Conservation (phyloP, 352 stramenopile genomes). For the Globisporangium acanthophoron region DNA sequence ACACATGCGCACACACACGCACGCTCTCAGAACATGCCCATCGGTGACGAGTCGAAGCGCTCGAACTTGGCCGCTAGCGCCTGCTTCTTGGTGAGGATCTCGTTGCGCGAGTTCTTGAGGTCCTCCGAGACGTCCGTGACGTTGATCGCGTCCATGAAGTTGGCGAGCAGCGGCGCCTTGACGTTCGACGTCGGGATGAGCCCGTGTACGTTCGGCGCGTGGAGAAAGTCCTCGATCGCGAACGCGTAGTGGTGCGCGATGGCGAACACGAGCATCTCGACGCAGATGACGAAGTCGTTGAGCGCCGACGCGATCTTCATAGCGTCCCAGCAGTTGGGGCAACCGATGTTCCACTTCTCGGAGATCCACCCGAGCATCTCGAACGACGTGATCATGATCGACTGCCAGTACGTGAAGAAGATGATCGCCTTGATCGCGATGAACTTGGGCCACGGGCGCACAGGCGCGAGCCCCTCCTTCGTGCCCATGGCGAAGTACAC, state of each 20-base stretch:
- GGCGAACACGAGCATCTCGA: conserved; percentile 93
- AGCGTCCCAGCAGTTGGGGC: conserved; percentile 76
- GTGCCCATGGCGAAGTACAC: conserved; percentile 93
- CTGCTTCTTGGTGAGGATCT: conserved; percentile 89
- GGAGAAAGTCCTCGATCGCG: conserved; percentile 87
- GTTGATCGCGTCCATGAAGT: conserved; percentile 90
- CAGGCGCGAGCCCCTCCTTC: conserved; percentile 84
- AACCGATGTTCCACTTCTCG: conserved; percentile 80
- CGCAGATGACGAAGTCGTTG: conserved; percentile 94
- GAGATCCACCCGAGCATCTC: conserved; percentile 85
- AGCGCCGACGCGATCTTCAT: conserved; percentile 87
- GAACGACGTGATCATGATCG: conserved; percentile 85
- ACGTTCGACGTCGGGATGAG: conserved; percentile 66
- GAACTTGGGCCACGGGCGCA: conserved; percentile 92
- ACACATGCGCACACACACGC: neutral
- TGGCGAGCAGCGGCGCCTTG: conserved; percentile 78
- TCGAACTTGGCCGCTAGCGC: conserved; percentile 82
- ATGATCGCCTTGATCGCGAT: conserved; percentile 93
- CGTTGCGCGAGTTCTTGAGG: conserved; percentile 77
- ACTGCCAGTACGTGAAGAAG: conserved; percentile 95
- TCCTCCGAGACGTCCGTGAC: conserved; percentile 85
- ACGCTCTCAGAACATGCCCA: conserved; percentile 44
- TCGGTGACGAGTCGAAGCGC: conserved; percentile 60
- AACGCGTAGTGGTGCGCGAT: conserved; percentile 92
- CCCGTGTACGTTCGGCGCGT: conserved; percentile 22